Evolutionary conservation across 177 flowering plant species (phyloP).

Genomic region (Telopea speciosissima): DNA sequence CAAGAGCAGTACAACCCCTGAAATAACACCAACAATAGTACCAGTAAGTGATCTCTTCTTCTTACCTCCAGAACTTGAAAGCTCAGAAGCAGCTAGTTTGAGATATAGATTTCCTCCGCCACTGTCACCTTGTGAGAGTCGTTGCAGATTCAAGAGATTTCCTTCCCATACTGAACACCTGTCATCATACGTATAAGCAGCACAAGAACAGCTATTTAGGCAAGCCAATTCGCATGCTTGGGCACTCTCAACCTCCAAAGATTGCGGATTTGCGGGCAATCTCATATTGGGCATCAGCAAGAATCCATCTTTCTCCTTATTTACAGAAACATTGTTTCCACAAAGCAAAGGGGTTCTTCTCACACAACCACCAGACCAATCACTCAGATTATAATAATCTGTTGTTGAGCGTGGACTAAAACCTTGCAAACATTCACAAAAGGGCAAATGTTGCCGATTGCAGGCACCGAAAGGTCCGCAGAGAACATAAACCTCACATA

Average conservation of each 20-base stretch:
- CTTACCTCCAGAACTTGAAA: neutral
- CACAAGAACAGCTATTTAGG: constrained; percentile 32
- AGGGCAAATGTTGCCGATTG: constrained; percentile 10
- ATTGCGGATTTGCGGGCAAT: constrained; percentile 15
- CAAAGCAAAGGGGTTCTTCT: constrained; percentile 19
- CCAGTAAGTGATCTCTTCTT: constrained; percentile 6
- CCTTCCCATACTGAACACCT: constrained; percentile 22
- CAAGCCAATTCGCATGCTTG: constrained; percentile 26
- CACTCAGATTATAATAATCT: constrained; percentile 23
- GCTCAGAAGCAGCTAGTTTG: constrained; percentile 25
- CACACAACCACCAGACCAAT: constrained; percentile 29
- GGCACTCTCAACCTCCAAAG: constrained; percentile 1
- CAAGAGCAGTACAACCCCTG: constrained; percentile 14
- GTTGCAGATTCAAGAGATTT: constrained; percentile 16
- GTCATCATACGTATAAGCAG: constrained; percentile 24
- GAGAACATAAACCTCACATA: constrained; percentile 27
- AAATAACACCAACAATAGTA: constrained; percentile 11
- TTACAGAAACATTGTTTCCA: neutral
- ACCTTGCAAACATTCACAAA: constrained; percentile 24
- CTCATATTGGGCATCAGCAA: neutral
- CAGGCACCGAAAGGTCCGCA: constrained; percentile 34
- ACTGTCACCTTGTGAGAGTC: constrained; percentile 12
- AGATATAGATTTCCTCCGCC: constrained; percentile 20
- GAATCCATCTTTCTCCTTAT: constrained; percentile 17
- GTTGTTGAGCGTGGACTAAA: constrained; percentile 12